Evolutionary conservation across 2,329 filamentous ascomycete genomes (phyloP).

Genomic region (Onygena corvina): DNA sequence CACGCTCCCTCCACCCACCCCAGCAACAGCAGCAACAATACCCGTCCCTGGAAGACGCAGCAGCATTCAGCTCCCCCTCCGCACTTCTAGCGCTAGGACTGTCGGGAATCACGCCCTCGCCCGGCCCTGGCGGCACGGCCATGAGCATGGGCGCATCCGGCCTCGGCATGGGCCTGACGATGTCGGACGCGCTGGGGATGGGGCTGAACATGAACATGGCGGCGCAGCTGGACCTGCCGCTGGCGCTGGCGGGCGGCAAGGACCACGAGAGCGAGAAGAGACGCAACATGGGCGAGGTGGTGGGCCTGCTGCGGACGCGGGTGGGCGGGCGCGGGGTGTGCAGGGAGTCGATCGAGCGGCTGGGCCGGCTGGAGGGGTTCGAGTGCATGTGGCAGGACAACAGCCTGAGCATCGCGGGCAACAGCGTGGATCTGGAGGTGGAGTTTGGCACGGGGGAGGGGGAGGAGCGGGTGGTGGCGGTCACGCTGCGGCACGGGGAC

Average conservation of each 20-base stretch:
- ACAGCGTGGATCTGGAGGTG: slow-evolving; percentile 37
- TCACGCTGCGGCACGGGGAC: slow-evolving; percentile 35
- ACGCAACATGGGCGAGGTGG: slow-evolving; percentile 32
- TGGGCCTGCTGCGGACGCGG: slow-evolving; percentile 29
- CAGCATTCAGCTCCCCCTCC: slow-evolving; percentile 36
- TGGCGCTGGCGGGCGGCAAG: slow-evolving; percentile 18
- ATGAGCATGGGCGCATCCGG: slow-evolving; percentile 27
- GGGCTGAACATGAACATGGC: slow-evolving; percentile 30
- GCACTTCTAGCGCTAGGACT: slow-evolving; percentile 35
- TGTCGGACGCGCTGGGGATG: slow-evolving; percentile 30
- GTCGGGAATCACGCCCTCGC: slow-evolving; percentile 31
- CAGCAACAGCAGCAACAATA: slow-evolving; percentile 26
- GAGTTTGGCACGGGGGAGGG: slow-evolving; percentile 29
- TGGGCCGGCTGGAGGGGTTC: slow-evolving; percentile 34
- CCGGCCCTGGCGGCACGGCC: slow-evolving; percentile 27
- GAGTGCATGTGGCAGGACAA: slow-evolving; percentile 39
- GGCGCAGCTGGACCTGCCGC: slow-evolving; percentile 28
- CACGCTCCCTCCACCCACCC: slow-evolving; percentile 34
- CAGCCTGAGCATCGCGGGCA: slow-evolving; percentile 36
- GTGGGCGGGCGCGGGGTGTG: slow-evolving; percentile 35
- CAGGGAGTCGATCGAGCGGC: slow-evolving; percentile 32
- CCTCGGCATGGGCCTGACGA: slow-evolving; percentile 30
- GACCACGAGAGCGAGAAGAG: slow-evolving; percentile 33
- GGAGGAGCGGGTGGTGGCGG: slow-evolving; percentile 28
- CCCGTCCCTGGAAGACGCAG: slow-evolving; percentile 24